Evolutionary conservation across 2,329 filamentous ascomycete species (phyloP).

Genomic region (Neoarthrinium moseri): DNA sequence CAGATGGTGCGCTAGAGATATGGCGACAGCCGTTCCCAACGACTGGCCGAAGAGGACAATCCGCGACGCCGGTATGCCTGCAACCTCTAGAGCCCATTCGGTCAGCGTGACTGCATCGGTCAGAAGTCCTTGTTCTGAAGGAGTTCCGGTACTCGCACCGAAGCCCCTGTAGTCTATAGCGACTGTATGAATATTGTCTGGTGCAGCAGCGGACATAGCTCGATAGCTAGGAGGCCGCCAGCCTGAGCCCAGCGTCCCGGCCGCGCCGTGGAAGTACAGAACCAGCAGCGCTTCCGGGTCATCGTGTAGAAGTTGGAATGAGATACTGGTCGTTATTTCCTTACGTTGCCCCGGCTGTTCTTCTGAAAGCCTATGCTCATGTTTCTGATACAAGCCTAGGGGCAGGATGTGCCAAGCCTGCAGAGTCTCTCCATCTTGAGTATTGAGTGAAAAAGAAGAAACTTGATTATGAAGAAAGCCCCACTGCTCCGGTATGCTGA

Average conservation of each 20-base stretch:
- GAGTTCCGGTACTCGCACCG: constrained; percentile 49
- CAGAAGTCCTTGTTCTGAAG: constrained; percentile 54
- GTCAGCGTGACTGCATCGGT: constrained; percentile 51
- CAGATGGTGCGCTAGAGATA: constrained; percentile 28
- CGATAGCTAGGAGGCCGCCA: constrained; percentile 56
- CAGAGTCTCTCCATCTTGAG: constrained; percentile 63
- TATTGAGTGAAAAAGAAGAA: constrained; percentile 66
- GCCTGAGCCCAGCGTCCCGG: constrained; percentile 54
- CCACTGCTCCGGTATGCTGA: constrained; percentile 65
- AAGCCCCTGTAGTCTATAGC: constrained; percentile 64
- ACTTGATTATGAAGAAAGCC: constrained; percentile 73
- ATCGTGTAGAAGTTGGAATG: constrained; percentile 42
- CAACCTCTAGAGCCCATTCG: constrained; percentile 52
- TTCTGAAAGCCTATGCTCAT: constrained; percentile 46
- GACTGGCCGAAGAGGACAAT: constrained; percentile 62
- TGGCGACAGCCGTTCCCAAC: constrained; percentile 48
- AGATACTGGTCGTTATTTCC: constrained; percentile 33
- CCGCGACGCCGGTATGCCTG: constrained; percentile 48
- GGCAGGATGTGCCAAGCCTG: constrained; percentile 80
- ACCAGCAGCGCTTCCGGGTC: constrained; percentile 43
- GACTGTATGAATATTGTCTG: constrained; percentile 54
- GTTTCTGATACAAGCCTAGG: constrained; percentile 59
- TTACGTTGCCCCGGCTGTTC: constrained; percentile 34
- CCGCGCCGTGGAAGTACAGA: constrained; percentile 55
- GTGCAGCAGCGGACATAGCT: constrained; percentile 48